These are phyloP conservation scores for Aspergillus brunneoviolaceus DNA, from an alignment of 2,329 filamentous ascomycete genomes.

Conservation along the genomic window DNA sequence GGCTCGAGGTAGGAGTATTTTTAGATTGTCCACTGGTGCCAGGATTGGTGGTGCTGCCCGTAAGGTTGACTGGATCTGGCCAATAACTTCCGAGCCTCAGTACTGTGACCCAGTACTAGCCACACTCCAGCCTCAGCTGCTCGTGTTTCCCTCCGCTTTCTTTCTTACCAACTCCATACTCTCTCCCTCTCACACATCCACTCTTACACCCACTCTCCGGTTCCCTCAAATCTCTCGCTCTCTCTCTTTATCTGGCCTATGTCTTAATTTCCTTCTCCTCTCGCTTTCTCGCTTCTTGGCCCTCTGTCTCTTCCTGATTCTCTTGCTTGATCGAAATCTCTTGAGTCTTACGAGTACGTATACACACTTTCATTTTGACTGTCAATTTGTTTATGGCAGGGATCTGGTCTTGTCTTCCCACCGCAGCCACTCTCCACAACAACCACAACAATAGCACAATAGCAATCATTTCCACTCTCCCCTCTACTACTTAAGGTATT, in stretches of 20 bases:
- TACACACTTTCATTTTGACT: background rate
- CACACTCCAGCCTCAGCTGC: slow-evolving; percentile 9
- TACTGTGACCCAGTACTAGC: slow-evolving; percentile 11
- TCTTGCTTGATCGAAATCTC: background rate
- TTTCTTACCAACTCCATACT: slow-evolving; percentile 1
- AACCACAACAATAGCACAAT: background rate
- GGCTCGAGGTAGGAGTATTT: background rate
- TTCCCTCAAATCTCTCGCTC: background rate
- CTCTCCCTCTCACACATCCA: background rate
- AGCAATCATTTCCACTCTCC: background rate
- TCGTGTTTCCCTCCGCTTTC: slow-evolving; percentile 10
- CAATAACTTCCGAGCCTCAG: background rate
- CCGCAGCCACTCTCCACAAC: background rate
- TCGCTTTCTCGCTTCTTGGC: background rate
- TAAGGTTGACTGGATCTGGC: background rate
- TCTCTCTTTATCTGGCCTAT: background rate
- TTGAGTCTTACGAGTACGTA: background rate
- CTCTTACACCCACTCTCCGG: background rate
- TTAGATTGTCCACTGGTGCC: background rate
- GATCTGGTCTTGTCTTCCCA: background rate
- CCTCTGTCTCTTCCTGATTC: slow-evolving; percentile 5
- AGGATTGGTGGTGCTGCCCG: background rate
- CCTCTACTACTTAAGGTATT: background rate
- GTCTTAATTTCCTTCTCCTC: background rate
- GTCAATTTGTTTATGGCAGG: background rate